Evolutionary conservation across 768 basidiomycete genomes (phyloP).

Genomic region (Mycena albidolilacea): DNA sequence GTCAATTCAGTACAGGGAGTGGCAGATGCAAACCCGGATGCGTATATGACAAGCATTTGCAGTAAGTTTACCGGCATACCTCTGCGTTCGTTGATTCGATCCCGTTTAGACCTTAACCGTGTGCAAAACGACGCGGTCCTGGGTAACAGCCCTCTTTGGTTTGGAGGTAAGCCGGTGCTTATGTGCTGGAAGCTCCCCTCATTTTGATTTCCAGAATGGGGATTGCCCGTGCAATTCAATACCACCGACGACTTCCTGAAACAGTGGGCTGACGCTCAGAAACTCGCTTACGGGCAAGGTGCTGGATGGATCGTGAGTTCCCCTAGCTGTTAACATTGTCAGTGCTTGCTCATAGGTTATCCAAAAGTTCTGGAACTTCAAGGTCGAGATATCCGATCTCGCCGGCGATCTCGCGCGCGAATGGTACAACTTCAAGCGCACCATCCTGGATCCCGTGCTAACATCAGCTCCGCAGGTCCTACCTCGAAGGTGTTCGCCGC

Average conservation of each 20-base stretch:
- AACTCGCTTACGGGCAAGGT: conserved; percentile 65
- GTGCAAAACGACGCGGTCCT: conserved; percentile 62
- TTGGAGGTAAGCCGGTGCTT: conserved; percentile 49
- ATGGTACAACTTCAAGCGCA: conserved; percentile 61
- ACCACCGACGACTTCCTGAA: conserved; percentile 67
- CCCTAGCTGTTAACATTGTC: background rate
- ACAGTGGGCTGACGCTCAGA: conserved; percentile 77
- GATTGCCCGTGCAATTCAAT: conserved; percentile 67
- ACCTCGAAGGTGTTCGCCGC: conserved; percentile 69
- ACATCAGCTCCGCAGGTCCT: conserved; percentile 66
- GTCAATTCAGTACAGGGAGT: conserved; percentile 66
- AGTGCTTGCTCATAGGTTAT: background rate
- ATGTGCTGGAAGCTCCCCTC: background rate
- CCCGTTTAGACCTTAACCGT: conserved; percentile 68
- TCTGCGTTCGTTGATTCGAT: background rate
- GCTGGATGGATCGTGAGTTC: conserved; percentile 71
- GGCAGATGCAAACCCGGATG: conserved; percentile 71
- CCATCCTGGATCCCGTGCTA: background rate
- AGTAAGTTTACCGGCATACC: conserved; percentile 59
- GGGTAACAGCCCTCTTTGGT: conserved; percentile 65
- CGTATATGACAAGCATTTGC: conserved; percentile 79
- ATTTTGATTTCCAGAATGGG: conserved; percentile 60
- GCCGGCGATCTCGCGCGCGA: conserved; percentile 70
- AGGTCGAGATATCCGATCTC: conserved; percentile 68
- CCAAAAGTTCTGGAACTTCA: conserved; percentile 80